Conservation (phyloP, 2,329 filamentous ascomycete genomes). For the Pestalotiopsis sp. region DNA sequence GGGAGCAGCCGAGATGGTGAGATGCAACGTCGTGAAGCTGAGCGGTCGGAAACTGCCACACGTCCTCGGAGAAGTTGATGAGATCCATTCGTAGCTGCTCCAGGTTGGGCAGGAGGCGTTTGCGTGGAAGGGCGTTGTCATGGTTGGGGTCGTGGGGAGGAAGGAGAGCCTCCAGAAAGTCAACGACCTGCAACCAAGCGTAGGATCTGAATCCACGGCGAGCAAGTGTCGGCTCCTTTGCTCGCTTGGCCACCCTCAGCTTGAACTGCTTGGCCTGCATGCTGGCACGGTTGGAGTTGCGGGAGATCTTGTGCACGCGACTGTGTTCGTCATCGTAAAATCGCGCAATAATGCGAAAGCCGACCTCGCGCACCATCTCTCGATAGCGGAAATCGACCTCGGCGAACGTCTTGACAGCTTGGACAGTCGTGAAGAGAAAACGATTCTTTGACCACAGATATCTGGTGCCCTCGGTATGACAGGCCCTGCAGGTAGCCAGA, state of each 20-base stretch:
- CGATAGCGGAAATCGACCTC: slow-evolving; percentile 47
- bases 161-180: slow-evolving; percentile 55
- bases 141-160: slow-evolving; percentile 50
- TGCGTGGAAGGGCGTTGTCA: slow-evolving; percentile 24
- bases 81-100: slow-evolving; percentile 54
- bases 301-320: slow-evolving; percentile 42
- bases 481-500: slow-evolving; percentile 53
- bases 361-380: slow-evolving; percentile 47
- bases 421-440: slow-evolving; percentile 58
- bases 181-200: slow-evolving; percentile 55
- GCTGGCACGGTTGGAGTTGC: slow-evolving; percentile 45
- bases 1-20: slow-evolving; percentile 55
- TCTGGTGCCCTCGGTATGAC: slow-evolving; percentile 51
- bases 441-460: slow-evolving; percentile 55
- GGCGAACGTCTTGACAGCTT: slow-evolving; percentile 51
- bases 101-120: slow-evolving; percentile 51
- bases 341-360: slow-evolving; percentile 55
- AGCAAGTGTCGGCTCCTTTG: slow-evolving; percentile 47
- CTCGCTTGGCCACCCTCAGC: slow-evolving; percentile 45
- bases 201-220: slow-evolving; percentile 59
- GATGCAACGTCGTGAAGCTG: slow-evolving; percentile 56
- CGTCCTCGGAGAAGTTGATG: slow-evolving; percentile 54
- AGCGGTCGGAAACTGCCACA: slow-evolving; percentile 47
- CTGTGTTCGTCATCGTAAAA: slow-evolving; percentile 56
- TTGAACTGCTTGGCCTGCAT: slow-evolving; percentile 38